Base-by-base conservation (phyloP, 2,329 filamentous ascomycete genomes). In the Aspergillus piperis region DNA sequence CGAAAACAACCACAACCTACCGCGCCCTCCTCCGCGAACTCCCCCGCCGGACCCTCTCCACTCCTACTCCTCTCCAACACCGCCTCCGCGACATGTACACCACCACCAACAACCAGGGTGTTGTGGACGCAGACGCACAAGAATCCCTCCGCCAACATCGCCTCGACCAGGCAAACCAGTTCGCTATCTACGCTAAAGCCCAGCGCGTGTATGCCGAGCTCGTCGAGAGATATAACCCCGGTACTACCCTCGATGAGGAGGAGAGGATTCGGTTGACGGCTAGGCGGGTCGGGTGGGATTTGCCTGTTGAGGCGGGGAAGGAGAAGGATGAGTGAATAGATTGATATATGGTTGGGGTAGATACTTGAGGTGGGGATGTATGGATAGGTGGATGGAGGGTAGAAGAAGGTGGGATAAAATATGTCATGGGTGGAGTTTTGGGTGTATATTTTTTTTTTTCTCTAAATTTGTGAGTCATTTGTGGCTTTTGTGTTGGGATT, bases 151-250 rank as follows among this genome's bases (percentile, higher is more conserved):
- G 77, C 39, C 44, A 49, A 17, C 50, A 63, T 3, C 70, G 73
- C 23, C 50, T 78, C 13, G 74, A 82, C 54, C 80, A 91, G 66
- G 89, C 87, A n/a, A 86, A 91, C 64, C 92, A 98, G 76, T 87
- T 92, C 66, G 78, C 92, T 25, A 84, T 87, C 59, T 98, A 96
- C 74, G 83, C 95, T 19, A 86, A 86, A 68, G 89, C 93, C n/a
- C 95, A 99, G 81, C 83, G 93, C 55, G 86, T 86, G 73, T 97
- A 98, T 75, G 84, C 86, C 25, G 88, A 86, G 15, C 80, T 98
- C 47, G 76, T 98, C 39, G 93, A 97, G 78, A 84, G 93, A 68
- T 98, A 99, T 78, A 98, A 98, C 76, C 92, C 92, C 0, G 92
- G 93, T 17, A 91, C 96, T 87, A 86, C 86, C 66, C 91, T 96